phyloP scores from a whole-genome alignment of 129 eudicot genomes.

The Erigeron canadensis region DNA sequence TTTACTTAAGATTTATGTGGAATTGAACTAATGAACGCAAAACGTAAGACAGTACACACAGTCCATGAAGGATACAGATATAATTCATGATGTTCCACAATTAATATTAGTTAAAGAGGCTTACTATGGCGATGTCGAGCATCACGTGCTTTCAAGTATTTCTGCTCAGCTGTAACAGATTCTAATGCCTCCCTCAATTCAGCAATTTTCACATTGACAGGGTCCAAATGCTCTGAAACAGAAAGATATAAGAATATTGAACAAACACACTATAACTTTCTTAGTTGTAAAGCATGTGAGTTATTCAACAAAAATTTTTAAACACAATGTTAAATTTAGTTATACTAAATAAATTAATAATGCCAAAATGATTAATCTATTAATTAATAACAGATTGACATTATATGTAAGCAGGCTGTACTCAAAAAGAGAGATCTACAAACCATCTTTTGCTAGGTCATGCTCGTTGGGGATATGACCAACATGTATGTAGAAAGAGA shows the following conservation, averaged over 20 bases:
- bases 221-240: constrained; percentile 92
- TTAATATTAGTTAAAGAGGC: constrained; percentile 19
- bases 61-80: not conserved
- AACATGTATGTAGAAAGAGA: constrained; percentile 91
- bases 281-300: not conserved
- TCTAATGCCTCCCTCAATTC: constrained; percentile 93
- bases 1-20: too few species aligned
- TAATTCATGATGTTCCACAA: not conserved
- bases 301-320: not conserved
- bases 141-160: constrained; percentile 92
- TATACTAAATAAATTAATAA: not conserved
- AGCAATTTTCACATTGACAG: constrained; percentile 93
- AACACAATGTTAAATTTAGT: not conserved
- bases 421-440: constrained; percentile 25
- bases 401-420: not conserved
- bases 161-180: constrained; percentile 90
- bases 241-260: not conserved
- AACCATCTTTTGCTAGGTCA: constrained; percentile 97
- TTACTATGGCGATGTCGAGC: constrained; percentile 95
- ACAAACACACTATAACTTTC: not conserved
- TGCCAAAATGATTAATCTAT: constrained; percentile 12
- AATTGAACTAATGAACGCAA: not conserved
- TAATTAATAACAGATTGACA: not conserved
- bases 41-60: not conserved
- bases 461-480: constrained; percentile 93